Evolutionary conservation across 2,329 filamentous ascomycete genomes (phyloP).

Genomic region (Alternaria sp.): DNA sequence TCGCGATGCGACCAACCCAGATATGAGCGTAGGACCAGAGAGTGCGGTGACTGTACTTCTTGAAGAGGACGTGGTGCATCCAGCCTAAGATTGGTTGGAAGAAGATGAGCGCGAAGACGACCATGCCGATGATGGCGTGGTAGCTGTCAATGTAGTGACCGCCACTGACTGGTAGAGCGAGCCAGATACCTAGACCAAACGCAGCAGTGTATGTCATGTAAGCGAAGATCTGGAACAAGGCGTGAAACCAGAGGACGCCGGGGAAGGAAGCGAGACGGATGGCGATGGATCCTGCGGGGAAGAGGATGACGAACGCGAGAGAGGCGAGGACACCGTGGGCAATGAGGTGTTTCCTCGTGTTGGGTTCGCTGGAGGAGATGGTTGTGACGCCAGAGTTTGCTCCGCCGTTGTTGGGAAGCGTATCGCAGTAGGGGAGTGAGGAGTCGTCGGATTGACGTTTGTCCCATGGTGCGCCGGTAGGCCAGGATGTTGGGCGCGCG

Average conservation of each 20-base stretch:
- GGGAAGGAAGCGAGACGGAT: constrained; percentile 56
- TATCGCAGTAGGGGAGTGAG: constrained; percentile 43
- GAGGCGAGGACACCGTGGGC: constrained; percentile 56
- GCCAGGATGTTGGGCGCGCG: constrained; percentile 29
- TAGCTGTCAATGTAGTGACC: constrained; percentile 52
- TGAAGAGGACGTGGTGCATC: constrained; percentile 62
- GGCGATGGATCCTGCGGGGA: constrained; percentile 56
- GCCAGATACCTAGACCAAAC: constrained; percentile 59
- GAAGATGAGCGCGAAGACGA: constrained; percentile 61
- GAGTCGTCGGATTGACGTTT: constrained; percentile 16
- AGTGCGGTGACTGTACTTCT: constrained; percentile 56
- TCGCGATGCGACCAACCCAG: constrained; percentile 63
- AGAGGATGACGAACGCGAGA: constrained; percentile 57
- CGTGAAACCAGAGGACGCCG: constrained; percentile 57
- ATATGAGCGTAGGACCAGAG: constrained; percentile 61
- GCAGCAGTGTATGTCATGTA: constrained; percentile 60
- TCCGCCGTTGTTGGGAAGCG: constrained; percentile 15
- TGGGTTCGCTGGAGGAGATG: constrained; percentile 9
- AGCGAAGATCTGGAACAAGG: constrained; percentile 58
- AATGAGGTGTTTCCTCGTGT: constrained; percentile 35
- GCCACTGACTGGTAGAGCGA: not conserved
- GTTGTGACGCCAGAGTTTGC: constrained; percentile 30
- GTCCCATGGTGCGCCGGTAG: constrained; percentile 15
- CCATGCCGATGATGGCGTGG: constrained; percentile 64
- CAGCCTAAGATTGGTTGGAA: constrained; percentile 64